A percentile compares a stretch with the other conserved stretches of the same genome.
These are phyloP conservation scores for Euphorbia corollata DNA, from an alignment of 441 rosid genomes.

Conservation along the genomic window DNA sequence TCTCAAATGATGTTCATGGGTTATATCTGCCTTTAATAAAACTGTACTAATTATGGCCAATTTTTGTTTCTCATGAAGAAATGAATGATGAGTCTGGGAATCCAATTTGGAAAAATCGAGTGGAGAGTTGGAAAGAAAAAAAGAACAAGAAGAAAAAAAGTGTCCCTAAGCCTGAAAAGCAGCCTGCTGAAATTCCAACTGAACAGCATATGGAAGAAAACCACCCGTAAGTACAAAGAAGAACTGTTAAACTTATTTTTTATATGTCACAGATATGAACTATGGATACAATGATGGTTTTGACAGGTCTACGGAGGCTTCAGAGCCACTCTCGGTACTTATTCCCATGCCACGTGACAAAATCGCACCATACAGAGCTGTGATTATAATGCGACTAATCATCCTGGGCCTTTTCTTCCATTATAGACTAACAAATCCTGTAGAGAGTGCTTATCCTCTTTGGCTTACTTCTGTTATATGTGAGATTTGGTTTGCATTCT, in stretches of 20 bases:
- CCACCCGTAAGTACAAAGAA: constrained; percentile 36
- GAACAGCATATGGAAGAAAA: constrained; percentile 87
- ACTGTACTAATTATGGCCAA: constrained; percentile 7
- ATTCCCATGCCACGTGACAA: constrained; percentile 58
- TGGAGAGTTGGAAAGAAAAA: constrained; percentile 96
- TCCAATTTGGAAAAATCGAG: constrained; percentile 96
- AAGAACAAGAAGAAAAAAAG: constrained; percentile 71
- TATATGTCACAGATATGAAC: background rate
- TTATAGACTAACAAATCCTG: constrained; percentile 81
- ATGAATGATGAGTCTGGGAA: constrained; percentile 75
- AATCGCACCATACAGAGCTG: constrained; percentile 65
- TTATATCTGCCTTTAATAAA: background rate
- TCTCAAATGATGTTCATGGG: no score
- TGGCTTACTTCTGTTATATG: constrained; percentile 96
- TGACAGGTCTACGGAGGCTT: constrained; percentile 53
- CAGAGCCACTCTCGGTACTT: constrained; percentile 59
- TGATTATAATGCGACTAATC: constrained; percentile 64
- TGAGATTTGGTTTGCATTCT: constrained; percentile 95
- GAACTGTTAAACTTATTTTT: background rate
- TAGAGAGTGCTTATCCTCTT: constrained; percentile 66
- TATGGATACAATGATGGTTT: background rate
- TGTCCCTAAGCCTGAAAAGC: constrained; percentile 49
- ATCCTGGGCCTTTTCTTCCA: constrained; percentile 87
- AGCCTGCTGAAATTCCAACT: constrained; percentile 50
- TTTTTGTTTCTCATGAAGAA: constrained; percentile 39